Evolutionary conservation across 2,329 filamentous ascomycete species (phyloP).

Genomic region (Colletotrichum lentis): DNA sequence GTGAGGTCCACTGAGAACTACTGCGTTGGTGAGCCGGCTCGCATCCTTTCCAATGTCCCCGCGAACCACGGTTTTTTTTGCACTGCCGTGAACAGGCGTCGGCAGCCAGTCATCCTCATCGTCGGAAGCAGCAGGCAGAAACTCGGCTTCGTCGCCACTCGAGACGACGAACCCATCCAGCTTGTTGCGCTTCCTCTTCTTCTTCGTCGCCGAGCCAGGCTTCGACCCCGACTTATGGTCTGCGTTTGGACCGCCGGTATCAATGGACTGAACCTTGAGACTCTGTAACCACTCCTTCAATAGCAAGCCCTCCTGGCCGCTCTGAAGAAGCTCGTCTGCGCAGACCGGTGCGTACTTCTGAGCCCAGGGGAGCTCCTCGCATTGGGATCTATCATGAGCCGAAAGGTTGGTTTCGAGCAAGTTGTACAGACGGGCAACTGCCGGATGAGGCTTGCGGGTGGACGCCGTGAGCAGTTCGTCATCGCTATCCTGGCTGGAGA

Average conservation of each 20-base stretch:
- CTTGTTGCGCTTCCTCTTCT: conserved; percentile 76
- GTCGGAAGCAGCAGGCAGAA: conserved; percentile 74
- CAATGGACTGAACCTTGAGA: conserved; percentile 79
- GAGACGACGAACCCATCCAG: conserved; percentile 82
- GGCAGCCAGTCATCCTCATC: conserved; percentile 51
- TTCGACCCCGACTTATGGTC: conserved; percentile 46
- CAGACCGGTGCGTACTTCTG: conserved; percentile 83
- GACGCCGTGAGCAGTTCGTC: conserved; percentile 47
- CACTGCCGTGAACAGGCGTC: conserved; percentile 52
- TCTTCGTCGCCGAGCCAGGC: conserved; percentile 52
- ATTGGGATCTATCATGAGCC: conserved; percentile 81
- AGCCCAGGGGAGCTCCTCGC: conserved; percentile 77
- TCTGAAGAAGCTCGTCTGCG: conserved; percentile 78
- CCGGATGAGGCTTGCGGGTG: conserved; percentile 58
- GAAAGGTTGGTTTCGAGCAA: conserved; percentile 70
- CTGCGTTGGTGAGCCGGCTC: conserved; percentile 71
- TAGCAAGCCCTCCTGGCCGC: conserved; percentile 72
- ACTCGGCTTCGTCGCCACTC: conserved; percentile 76
- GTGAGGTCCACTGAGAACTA: conserved; percentile 88
- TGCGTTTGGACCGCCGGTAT: conserved; percentile 61
- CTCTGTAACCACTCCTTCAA: conserved; percentile 83
- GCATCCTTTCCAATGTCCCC: conserved; percentile 54
- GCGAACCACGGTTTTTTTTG: conserved; percentile 64
- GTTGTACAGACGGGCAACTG: conserved; percentile 66
- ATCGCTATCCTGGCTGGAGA: conserved; percentile 42